Evolutionary conservation across 768 basidiomycete genomes (phyloP).

Genomic region (Boletus vinaceobasis): DNA sequence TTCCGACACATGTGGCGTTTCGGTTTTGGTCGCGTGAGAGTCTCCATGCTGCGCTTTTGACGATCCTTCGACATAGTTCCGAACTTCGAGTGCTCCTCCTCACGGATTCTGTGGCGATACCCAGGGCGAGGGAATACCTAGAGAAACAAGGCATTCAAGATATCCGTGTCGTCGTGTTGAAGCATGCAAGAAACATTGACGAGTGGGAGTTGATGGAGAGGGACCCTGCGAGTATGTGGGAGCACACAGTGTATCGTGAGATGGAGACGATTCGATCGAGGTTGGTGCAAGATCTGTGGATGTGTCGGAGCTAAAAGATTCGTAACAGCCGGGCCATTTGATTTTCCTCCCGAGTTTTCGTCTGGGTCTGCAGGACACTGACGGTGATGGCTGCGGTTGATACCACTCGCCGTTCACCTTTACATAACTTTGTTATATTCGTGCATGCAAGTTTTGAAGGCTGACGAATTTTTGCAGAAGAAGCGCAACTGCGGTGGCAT

Average conservation of each 20-base stretch:
- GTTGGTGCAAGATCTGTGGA: neutral
- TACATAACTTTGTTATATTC: neutral
- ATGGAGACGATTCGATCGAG: constrained; percentile 10
- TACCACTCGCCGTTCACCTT: too few species aligned
- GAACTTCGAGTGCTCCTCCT: constrained; percentile 10
- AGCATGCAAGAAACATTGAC: constrained; percentile 7
- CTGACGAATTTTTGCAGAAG: neutral
- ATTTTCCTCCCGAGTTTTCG: constrained; percentile 2
- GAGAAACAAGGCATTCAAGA: constrained; percentile 9
- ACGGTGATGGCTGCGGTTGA: neutral
- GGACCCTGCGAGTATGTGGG: constrained; percentile 12
- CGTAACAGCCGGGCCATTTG: constrained; percentile 11
- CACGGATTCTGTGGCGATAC: constrained; percentile 3
- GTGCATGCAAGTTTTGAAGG: neutral
- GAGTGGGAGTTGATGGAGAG: constrained; percentile 14
- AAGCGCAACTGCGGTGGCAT: too few species aligned
- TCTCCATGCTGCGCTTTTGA: constrained; percentile 1
- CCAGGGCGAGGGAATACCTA: constrained; percentile 2
- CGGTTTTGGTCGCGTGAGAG: constrained; percentile 15
- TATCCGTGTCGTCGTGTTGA: constrained; percentile 13
- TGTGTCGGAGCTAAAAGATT: neutral
- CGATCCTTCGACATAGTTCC: constrained; percentile 1
- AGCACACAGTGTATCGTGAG: constrained; percentile 8
- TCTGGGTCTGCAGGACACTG: neutral
- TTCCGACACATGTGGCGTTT: constrained; percentile 12